These are phyloP conservation scores for Eimeria praecox DNA, from an alignment of 169 alveolate genomes.

Conservation along the genomic window DNA sequence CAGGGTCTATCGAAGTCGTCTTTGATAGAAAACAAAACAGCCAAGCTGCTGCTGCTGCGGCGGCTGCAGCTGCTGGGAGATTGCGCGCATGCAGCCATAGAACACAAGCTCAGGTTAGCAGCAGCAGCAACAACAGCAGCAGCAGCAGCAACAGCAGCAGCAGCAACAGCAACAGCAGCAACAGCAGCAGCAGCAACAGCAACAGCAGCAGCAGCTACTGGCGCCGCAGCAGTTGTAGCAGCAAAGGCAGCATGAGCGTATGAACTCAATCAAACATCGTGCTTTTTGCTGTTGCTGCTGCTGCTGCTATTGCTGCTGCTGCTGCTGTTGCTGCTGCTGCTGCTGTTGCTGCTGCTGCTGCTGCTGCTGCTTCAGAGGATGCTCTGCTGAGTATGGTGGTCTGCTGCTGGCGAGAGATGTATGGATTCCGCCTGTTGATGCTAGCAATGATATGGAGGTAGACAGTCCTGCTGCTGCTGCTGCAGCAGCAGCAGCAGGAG, in stretches of 20 bases:
- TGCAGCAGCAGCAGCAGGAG: conserved; percentile 18
- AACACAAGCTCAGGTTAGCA: conserved; percentile 14
- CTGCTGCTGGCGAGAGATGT: not conserved
- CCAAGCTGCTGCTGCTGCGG: conserved; percentile 32
- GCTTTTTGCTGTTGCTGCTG: conserved; percentile 13
- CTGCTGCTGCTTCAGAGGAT: conserved; percentile 30
- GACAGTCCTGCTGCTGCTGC: not conserved
- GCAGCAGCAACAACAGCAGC: conserved; percentile 19
- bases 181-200: not conserved
- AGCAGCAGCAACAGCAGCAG: conserved; percentile 34
- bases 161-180: not conserved
- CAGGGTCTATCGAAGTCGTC: not conserved
- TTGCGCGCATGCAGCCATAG: conserved; percentile 25
- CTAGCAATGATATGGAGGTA: not conserved
- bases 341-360: conserved; percentile 42
- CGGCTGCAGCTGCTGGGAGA: conserved; percentile 20
- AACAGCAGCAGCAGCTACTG: not conserved
- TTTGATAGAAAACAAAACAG: not conserved
- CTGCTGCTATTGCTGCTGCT: conserved; percentile 46
- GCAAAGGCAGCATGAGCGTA: not conserved
- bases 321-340: conserved; percentile 31
- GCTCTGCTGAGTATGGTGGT: conserved; percentile 28
- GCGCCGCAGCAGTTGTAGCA: not conserved
- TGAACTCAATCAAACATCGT: not conserved
- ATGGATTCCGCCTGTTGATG: not conserved